phyloP scores from a whole-genome alignment of 148 eudicot species.

The Nyssa sinensis region DNA sequence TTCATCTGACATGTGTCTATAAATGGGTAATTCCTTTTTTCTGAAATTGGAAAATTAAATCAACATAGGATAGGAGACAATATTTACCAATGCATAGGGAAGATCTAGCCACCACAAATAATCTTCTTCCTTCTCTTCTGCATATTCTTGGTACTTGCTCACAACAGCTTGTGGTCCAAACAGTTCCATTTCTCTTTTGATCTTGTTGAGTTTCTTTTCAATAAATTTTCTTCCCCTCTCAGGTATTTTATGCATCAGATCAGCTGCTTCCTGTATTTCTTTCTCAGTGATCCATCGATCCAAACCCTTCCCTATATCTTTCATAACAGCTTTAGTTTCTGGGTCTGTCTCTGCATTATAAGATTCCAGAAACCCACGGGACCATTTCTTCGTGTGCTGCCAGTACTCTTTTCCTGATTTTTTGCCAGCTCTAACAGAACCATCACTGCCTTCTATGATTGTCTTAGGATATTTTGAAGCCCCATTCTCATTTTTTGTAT shows the following conservation, averaged over 20 bases:
- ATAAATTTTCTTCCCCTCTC: slow-evolving; percentile 45
- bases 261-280: slow-evolving; percentile 75
- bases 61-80: not conserved
- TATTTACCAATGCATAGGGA: slow-evolving; percentile 71
- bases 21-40: no score
- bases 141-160: slow-evolving; percentile 80
- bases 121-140: slow-evolving; percentile 78
- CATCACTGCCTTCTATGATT: slow-evolving; percentile 80
- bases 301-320: slow-evolving; percentile 88
- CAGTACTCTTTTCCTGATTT: slow-evolving; percentile 81
- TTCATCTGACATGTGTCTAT: not conserved
- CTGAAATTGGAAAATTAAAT: not conserved
- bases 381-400: slow-evolving; percentile 94
- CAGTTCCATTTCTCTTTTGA: slow-evolving; percentile 87
- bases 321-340: slow-evolving; percentile 72
- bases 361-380: slow-evolving; percentile 73
- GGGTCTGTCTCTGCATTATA: slow-evolving; percentile 84
- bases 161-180: slow-evolving; percentile 90
- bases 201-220: slow-evolving; percentile 66
- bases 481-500: slow-evolving; percentile 17
- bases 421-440: slow-evolving; percentile 74
- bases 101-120: slow-evolving; percentile 97
- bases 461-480: slow-evolving; percentile 46
- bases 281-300: slow-evolving; percentile 90
- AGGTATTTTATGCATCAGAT: slow-evolving; percentile 62